Base-by-base conservation (phyloP, 179 eudicot species). In the Spergularia azorica region DNA sequence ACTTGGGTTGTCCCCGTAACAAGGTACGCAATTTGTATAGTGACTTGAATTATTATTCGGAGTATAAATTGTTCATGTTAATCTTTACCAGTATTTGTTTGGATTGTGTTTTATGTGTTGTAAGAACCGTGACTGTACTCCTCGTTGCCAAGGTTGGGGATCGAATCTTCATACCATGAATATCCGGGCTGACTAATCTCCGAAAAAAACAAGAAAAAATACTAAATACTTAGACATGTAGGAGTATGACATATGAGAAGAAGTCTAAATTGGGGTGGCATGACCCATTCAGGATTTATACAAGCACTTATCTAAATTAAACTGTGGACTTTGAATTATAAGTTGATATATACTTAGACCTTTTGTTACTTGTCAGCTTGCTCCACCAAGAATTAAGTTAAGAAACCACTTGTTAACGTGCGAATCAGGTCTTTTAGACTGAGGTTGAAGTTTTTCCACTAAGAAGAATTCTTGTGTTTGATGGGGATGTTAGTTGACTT, bases 1-100 rank as follows among this genome's bases (percentile, higher is more conserved):
- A 91, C 57, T 79, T 86, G 72, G 91, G 84, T 51, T 87, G 89
- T 73, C 86, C 85, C 0, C 84, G 90, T 16, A 71, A 26, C 17
- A 82, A 89, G 98, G 98, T 93, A 77, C 3, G 76, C 1, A 50
- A 36, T 36, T 36, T 36, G 39, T 36, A 36, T 36, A 36, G 39
- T 36, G 39, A 36, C 4, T 36, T 26, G 15, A 4, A 2, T 36
- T 21, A 13, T 39, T 66, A 13, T 15, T 14, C 20, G 8, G 2
- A 41, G 2, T 39, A n/a, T 21, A 10, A 10, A 36, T 36, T 36
- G 39, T 36, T 36, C 39, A 36, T 36, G 39, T 2, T 26, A 26
- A 26, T 26, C 32, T 26, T 26, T n/a, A n/a, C n/a, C n/a, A n/a
- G n/a, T n/a, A n/a, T 36, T 36, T 39, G 17, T 48, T 6, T 36